phyloP scores from a whole-genome alignment of 306 rosid genomes.

The Cucumis melo region DNA sequence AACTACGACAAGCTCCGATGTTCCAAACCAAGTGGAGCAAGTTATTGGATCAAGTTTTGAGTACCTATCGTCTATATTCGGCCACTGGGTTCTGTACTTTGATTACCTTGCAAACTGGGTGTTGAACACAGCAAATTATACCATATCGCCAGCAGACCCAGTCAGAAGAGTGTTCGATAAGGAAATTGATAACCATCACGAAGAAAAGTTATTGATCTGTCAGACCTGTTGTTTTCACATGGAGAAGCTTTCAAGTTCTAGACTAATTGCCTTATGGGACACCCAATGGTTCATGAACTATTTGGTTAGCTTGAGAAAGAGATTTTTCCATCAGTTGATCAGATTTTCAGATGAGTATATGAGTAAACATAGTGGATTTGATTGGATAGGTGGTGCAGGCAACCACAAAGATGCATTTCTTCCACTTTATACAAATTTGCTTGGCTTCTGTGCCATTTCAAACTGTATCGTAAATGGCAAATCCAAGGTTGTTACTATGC shows the following conservation, averaged over 20 bases:
- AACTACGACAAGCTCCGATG: conserved; percentile 22
- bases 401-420: conserved; percentile 96
- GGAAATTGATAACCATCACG: conserved; percentile 92
- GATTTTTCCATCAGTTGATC: conserved; percentile 44
- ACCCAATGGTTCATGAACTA: conserved; percentile 28
- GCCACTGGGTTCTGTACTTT: conserved; percentile 72
- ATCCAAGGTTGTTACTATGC: conserved; percentile 16
- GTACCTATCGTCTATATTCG: conserved; percentile 65
- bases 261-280: conserved; percentile 13
- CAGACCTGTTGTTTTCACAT: conserved; percentile 76
- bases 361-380: conserved; percentile 27
- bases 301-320: conserved; percentile 38
- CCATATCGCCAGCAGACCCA: conserved; percentile 47
- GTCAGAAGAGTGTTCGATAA: conserved; percentile 85
- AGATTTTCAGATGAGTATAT: conserved; percentile 38
- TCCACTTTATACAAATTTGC: conserved; percentile 63
- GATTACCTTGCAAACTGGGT: conserved; percentile 48
- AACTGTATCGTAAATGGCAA: conserved; percentile 39
- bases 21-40: conserved; percentile 79
- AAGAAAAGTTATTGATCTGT: conserved; percentile 76
- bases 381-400: conserved; percentile 91
- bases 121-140: conserved; percentile 30
- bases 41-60: conserved; percentile 67
- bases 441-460: conserved; percentile 63
- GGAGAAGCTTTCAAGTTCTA: conserved; percentile 50